Base-by-base conservation (phyloP, 352 stramenopile genomes). In the Pythium coloratum region DNA sequence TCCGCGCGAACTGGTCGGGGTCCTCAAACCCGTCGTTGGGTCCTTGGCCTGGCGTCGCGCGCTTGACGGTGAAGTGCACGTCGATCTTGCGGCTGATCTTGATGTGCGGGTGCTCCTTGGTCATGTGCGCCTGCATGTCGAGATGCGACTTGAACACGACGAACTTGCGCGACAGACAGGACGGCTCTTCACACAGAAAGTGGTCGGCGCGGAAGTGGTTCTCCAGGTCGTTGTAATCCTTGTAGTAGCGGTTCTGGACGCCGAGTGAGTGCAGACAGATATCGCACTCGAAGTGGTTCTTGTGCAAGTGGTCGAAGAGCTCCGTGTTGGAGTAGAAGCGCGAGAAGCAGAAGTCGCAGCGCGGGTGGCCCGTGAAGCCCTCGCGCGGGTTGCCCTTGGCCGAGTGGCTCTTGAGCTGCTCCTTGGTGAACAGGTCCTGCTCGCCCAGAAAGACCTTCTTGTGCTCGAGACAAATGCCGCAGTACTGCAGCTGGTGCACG, bases 231-330 rank as follows among this genome's bases (percentile, higher is more conserved):
- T 82, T 75, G 73, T 97, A 97, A 75, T 97, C 88, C 76, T 94
- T 94, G 81, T 96, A 97, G 71, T 96, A 96, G 42, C 89, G 76
- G 75, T 96, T 93, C 74, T 95, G 82, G 20, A 96, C 85, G 56
- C 87, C 64, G 24, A 85, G 65, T 50, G 81, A 77, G 59, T 85
- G 88, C 30, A 96, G 67, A 62, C 91, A 97, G 34, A 97, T 86
- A 64, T 97, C 88, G 71, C 91, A 97, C 72, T 95, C 90, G 63
- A 95, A 97, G 71, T 97, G 91, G 65, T 96, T 92, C 77, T 97
- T 96, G 53, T 88, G 84, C 69, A 97, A 58, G 55, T 97, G 91
- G 12, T 97, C 85, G 67, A 96, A 95, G 36, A 97, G 72, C 61
- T 96, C 85, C 13, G 84, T 78, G 2, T 84, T 95, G 16, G 90